Evolutionary conservation across 2,329 filamentous ascomycete species (phyloP).

Genomic region (Coniella lustricola): DNA sequence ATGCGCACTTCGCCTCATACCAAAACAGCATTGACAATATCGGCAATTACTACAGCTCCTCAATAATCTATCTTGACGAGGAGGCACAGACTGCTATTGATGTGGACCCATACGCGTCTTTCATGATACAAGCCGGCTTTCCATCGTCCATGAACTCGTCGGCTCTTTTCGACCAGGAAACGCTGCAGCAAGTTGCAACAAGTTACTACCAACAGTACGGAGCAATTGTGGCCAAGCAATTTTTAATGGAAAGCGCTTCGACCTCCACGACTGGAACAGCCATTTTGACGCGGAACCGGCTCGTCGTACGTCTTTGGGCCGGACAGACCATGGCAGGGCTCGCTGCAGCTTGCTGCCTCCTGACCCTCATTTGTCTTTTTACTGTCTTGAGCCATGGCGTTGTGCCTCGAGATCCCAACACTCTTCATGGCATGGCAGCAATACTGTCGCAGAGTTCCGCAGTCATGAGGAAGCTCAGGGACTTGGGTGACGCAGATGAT

Average conservation of each 20-base stretch:
- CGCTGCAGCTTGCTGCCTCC: not conserved
- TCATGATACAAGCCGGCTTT: not conserved
- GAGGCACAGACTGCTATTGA: not conserved
- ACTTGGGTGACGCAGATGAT: not conserved
- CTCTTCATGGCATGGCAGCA: not conserved
- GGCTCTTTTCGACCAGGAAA: not conserved
- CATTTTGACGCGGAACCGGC: not conserved
- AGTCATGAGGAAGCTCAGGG: not conserved
- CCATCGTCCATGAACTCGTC: not conserved
- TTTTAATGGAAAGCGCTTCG: not conserved
- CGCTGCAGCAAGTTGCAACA: not conserved
- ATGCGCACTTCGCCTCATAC: slow-evolving; percentile 21
- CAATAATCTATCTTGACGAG: too few species aligned
- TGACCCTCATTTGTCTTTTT: not conserved
- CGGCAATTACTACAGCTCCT: slow-evolving; percentile 3
- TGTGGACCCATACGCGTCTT: not conserved
- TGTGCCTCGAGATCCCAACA: not conserved
- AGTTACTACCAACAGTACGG: not conserved
- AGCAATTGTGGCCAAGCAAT: not conserved
- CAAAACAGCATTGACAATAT: slow-evolving; percentile 19
- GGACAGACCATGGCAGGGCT: not conserved
- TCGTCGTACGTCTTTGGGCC: not conserved
- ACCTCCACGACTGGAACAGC: not conserved
- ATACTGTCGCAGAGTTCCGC: not conserved
- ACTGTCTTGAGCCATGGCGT: not conserved